phyloP scores from a whole-genome alignment of 164 flowering plant species.

The Taxillus chinensis region DNA sequence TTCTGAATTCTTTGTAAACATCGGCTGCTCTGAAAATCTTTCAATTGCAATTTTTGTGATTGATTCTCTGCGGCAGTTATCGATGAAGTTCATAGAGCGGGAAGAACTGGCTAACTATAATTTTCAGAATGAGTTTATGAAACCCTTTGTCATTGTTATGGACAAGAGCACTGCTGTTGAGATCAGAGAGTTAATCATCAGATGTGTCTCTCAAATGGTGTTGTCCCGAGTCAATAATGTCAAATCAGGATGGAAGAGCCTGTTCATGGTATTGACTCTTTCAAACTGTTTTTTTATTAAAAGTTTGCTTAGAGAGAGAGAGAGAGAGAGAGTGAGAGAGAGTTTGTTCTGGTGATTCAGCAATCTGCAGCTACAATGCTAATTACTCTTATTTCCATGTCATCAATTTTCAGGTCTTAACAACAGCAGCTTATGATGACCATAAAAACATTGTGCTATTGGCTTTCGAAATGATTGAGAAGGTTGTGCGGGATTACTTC shows the following conservation, averaged over 20 bases:
- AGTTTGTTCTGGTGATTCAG: background rate
- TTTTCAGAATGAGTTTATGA: slow-evolving; percentile 98
- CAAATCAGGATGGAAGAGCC: slow-evolving; percentile 99
- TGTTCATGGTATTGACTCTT: slow-evolving; percentile 80
- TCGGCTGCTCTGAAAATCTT: slow-evolving; percentile 95
- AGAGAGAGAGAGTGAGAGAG: background rate
- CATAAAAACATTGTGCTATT: slow-evolving; percentile 91
- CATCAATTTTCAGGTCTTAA: slow-evolving; percentile 57
- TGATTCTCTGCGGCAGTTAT: slow-evolving; percentile 92
- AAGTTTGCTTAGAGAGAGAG: background rate
- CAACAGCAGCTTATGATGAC: slow-evolving; percentile 97
- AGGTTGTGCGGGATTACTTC: slow-evolving; percentile 91
- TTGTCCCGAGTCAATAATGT: slow-evolving; percentile 92
- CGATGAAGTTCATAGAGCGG: slow-evolving; percentile 95
- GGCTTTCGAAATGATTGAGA: slow-evolving; percentile 96
- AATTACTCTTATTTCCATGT: background rate
- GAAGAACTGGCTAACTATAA: slow-evolving; percentile 98
- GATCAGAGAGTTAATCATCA: slow-evolving; percentile 88
- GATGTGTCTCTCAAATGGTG: slow-evolving; percentile 99
- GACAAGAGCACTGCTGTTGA: slow-evolving; percentile 94
- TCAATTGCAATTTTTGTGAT: slow-evolving; percentile 98
- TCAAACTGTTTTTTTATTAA: slow-evolving; percentile 2
- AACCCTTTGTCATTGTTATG: slow-evolving; percentile 97
- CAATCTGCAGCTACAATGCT: background rate
- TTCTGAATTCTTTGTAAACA: slow-evolving; percentile 90